Percentiles rank a stretch among this genome's conserved stretches.
Conservation (phyloP, 2,329 filamentous ascomycete genomes). For the Metarhizium anisopliae region DNA sequence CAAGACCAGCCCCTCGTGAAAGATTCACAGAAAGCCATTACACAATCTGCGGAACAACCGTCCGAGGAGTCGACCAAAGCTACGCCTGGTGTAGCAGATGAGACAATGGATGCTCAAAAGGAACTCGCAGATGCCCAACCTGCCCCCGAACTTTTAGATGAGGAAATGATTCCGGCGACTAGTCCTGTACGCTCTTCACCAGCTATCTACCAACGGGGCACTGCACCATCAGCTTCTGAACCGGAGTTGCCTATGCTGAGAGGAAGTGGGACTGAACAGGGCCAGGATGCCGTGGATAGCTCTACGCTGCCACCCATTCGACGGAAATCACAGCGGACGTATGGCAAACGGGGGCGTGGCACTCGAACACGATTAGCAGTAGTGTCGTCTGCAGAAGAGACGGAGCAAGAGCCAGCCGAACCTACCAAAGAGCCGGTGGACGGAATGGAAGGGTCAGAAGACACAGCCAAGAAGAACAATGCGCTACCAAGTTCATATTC, state of each 20-base stretch:
- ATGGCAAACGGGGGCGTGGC: slow-evolving; percentile 1
- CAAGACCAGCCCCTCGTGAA: slow-evolving; percentile 6
- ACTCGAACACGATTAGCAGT: slow-evolving; percentile 1
- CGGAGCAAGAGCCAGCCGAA: neutral
- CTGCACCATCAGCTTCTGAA: slow-evolving; percentile 15
- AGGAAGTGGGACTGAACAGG: slow-evolving; percentile 12
- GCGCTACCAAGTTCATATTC: neutral
- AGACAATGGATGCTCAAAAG: slow-evolving; percentile 1
- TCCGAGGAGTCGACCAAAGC: slow-evolving; percentile 23
- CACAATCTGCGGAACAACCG: slow-evolving; percentile 16
- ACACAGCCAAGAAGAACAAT: neutral
- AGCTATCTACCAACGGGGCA: slow-evolving; percentile 12
- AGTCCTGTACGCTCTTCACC: slow-evolving; percentile 24
- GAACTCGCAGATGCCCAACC: neutral
- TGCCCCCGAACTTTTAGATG: slow-evolving; percentile 12
- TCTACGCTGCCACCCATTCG: slow-evolving; percentile 19
- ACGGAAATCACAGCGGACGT: slow-evolving; percentile 5
- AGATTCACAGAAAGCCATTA: slow-evolving; percentile 16
- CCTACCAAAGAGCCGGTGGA: neutral
- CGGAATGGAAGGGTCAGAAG: neutral
- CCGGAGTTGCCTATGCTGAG: slow-evolving; percentile 25
- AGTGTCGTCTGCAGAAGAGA: slow-evolving; percentile 2
- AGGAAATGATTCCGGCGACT: slow-evolving; percentile 30
- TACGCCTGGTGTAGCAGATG: slow-evolving; percentile 17
- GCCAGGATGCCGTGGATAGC: slow-evolving; percentile 13